Base-by-base conservation (phyloP, 2,329 filamentous ascomycete species). In the Cladobotryum protrusum region DNA sequence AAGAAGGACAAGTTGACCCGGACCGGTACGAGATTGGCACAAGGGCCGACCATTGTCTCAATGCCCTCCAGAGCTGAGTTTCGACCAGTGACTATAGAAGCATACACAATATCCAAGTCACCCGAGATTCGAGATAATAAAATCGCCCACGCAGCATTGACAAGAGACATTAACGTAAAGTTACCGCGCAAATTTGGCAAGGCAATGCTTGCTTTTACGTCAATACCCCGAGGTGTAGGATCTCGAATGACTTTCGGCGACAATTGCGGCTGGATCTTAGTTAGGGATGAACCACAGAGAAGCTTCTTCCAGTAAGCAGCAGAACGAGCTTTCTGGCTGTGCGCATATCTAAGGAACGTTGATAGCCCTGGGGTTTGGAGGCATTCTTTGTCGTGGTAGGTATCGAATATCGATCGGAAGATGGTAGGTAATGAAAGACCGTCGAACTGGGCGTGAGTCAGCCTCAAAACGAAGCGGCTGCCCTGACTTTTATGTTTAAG, bases 361-460 rank as follows among this genome's bases (percentile, higher is more conserved):
- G 51, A 52, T 41, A 68, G 68, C 39, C 14, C 62, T 53, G 52
- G 44, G 1, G 34, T 17, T 5, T 58, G 50, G 0, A 61, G 48
- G 6, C 68, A 48, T 0, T 54, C 34, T 7, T 54, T 53, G 2
- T 58, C 63, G 1, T 54, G 47, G 52, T 74, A 74, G 7, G 66
- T 60, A 3, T 61, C 61, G 1, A 67, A 59, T 35, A 75, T 60
- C 13, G 69, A 63, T 3, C 61, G 56, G 20, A 72, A 61, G 2
- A 74, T 61, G 9, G 59, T 58, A 1, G 72, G 71, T 5, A 76
- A 61, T 47, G 63, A 72, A 29, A 75, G 65, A 24, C 72, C 73
- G 45, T 76, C 73, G 48, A 75, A 75, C 52, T 75, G 73, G 1
- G 72, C 73, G 52, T 76, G 73, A 0, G 74, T 76, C 11, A 77